Percentiles rank a stretch among this genome's conserved stretches.
Conservation (phyloP, 116 monocot species). For the Dioscorea cayenensis region DNA sequence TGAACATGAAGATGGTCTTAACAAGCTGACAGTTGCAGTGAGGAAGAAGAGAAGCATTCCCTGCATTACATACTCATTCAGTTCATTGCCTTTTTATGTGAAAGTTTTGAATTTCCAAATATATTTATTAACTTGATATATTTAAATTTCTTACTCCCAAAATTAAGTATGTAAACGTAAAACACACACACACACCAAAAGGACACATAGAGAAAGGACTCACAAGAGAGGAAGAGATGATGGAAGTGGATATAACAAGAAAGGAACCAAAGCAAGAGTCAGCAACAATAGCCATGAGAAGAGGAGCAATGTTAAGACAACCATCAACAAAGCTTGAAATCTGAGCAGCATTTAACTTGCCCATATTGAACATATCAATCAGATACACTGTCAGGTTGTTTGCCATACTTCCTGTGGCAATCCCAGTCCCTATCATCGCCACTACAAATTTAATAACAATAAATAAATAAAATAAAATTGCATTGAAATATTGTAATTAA, state of each 20-base stretch:
- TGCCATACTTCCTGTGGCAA: neutral
- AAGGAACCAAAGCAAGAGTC: conserved; percentile 10
- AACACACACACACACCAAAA: neutral
- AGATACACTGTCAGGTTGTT: conserved; percentile 14
- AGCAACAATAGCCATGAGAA: neutral
- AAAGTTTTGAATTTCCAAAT: no score
- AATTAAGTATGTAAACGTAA: no score
- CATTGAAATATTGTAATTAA: no score
- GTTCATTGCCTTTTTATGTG: neutral
- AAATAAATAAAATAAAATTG: neutral
- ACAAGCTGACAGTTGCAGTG: neutral
- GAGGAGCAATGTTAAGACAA: neutral
- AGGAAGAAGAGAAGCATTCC: neutral
- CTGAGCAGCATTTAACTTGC: neutral
- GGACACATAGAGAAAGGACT: neutral
- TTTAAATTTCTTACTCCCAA: no score
- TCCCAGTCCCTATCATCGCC: conserved; percentile 7
- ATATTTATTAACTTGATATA: no score
- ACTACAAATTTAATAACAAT: neutral
- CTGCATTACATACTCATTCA: neutral
- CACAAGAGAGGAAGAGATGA: neutral
- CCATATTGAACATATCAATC: conserved; percentile 5
- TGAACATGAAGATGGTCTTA: neutral
- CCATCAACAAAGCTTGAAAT: neutral
- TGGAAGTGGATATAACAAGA: neutral